phyloP scores from a whole-genome alignment of 352 stramenopile genomes.

The Phytophthora europaea region DNA sequence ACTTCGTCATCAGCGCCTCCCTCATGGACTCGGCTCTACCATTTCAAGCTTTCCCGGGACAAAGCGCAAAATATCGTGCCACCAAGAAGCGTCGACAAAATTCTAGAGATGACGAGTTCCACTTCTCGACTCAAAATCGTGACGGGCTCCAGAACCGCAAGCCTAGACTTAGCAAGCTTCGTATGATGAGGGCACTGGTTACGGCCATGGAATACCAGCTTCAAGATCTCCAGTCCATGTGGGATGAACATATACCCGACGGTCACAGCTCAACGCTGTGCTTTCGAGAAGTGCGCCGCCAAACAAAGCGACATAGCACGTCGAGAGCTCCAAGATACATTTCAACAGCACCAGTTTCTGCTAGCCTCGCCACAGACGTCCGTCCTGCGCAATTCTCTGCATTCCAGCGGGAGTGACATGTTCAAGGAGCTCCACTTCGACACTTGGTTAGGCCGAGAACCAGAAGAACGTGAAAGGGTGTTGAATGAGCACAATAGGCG shows the following conservation, averaged over 20 bases:
- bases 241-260: conserved; percentile 29
- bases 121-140: too few relatives aligned
- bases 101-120: not conserved
- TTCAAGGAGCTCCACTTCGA: not conserved
- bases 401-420: not conserved
- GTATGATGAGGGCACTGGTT: conserved; percentile 28
- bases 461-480: not conserved
- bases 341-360: not conserved
- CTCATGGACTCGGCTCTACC: too few relatives aligned
- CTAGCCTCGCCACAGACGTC: not conserved
- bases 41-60: too few relatives aligned
- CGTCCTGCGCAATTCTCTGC: not conserved
- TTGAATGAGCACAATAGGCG: not conserved
- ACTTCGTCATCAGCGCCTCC: too few relatives aligned
- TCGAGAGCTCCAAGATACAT: not conserved
- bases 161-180: not conserved
- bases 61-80: too few relatives aligned
- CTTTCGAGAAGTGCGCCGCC: not conserved
- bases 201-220: conserved; percentile 40
- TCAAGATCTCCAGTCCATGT: conserved; percentile 21
- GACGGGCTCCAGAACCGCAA: not conserved
- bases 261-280: not conserved
- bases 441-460: not conserved
- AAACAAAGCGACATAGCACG: not conserved
- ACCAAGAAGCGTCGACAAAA: not conserved